Conservation (phyloP, 305 asterid genomes). For the Fraxinus sp. region DNA sequence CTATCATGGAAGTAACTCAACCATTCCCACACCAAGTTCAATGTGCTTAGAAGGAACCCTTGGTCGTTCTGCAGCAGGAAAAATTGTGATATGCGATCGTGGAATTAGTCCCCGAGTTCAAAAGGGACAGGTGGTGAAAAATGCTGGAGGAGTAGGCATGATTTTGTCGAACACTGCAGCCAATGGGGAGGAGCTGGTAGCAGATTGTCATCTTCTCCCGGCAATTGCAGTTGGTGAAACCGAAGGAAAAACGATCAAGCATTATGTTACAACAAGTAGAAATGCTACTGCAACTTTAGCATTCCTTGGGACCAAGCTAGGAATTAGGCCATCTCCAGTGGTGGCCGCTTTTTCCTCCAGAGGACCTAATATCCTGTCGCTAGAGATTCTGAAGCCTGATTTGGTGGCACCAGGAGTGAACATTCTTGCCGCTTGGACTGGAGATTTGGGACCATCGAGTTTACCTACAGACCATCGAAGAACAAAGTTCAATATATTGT, state of each 20-base stretch:
- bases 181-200: conserved; percentile 83
- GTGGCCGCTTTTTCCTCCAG: conserved; percentile 94
- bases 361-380: conserved; percentile 75
- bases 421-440: conserved; percentile 94
- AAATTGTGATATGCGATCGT: conserved; percentile 84
- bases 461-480: conserved; percentile 62
- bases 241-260: conserved; percentile 57
- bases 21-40: conserved; percentile 66
- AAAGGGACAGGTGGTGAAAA: conserved; percentile 88
- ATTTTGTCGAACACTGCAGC: conserved; percentile 68
- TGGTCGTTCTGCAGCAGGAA: conserved; percentile 62
- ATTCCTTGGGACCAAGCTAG: conserved; percentile 74
- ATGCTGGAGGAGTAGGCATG: conserved; percentile 92
- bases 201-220: conserved; percentile 85
- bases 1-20: conserved; percentile 67
- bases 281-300: conserved; percentile 58
- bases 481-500: conserved; percentile 71
- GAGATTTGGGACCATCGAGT: conserved; percentile 74
- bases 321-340: conserved; percentile 73
- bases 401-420: conserved; percentile 90
- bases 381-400: conserved; percentile 82
- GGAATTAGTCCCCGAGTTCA: conserved; percentile 89
- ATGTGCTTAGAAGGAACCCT: conserved; percentile 83
- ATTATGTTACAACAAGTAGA: conserved; percentile 35
- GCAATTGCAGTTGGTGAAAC: conserved; percentile 78